Base-by-base conservation (phyloP, 345 rosid species). In the Lepidium aucheri region DNA sequence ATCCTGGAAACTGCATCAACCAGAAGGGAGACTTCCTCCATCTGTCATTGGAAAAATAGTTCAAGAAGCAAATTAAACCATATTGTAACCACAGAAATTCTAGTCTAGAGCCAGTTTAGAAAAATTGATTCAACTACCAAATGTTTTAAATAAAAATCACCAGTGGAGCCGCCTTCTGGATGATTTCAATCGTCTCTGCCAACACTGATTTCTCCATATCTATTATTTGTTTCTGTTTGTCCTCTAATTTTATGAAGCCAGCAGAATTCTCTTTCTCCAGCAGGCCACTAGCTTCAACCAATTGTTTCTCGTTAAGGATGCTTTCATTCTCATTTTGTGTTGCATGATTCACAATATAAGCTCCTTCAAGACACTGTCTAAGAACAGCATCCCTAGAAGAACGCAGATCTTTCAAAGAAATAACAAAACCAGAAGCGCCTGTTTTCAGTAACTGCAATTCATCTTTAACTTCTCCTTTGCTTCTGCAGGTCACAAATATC, bases 21-120 rank as follows among this genome's bases (percentile, higher is more conserved):
- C 67, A 94, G 95, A 74, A 90, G 93, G 15, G 99, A 85, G 72
- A 85, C 80, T 85, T 94, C 99, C 88, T 88, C 88, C 97, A 88
- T 90, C 96, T 88, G 80, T 57, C 61, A 50, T 71, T 65, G 68
- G 70, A 75, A 42, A 49, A 78, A 77, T 7, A 68, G 32, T 47
- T 34, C 57, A 66, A 54, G 70, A 74, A 72, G 80, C 73, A 82
- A 77, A 56, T 72, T 63, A 71, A 65, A 58, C 74, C 36, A 69
- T 67, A 60, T 39, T 34, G 76, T 51, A 58, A 65, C 59, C 26
- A 14, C 28, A 66, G 40, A 40, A 33, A 38, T 45, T 59, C 47
- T 40, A 68, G 67, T 54, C 15, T 32, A 71, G 40, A 75, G 76
- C 58, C 54, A 73, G 61, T 40, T 40, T 45, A 44, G 44, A 77